Conservation (phyloP, 2,329 filamentous ascomycete species). For the Beauveria caledonica region DNA sequence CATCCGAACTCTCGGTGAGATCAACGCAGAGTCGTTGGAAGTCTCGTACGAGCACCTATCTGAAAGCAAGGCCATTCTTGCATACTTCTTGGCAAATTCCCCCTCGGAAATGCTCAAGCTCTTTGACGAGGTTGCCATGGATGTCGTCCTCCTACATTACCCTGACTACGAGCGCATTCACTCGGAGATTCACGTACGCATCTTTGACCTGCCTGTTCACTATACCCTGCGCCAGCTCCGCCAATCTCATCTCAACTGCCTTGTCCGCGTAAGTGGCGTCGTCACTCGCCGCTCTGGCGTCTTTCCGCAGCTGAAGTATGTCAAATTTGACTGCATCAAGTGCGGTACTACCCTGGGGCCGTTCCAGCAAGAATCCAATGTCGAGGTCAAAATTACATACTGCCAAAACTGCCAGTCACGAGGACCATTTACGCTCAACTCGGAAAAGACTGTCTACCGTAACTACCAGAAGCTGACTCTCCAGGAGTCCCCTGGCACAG, state of each 20-base stretch:
- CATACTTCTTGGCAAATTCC: constrained; percentile 92
- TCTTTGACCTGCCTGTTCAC: constrained; percentile 87
- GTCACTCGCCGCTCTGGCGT: constrained; percentile 91
- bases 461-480: constrained; percentile 98
- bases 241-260: constrained; percentile 90
- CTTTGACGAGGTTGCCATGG: constrained; percentile 94
- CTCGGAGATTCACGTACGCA: constrained; percentile 93
- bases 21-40: constrained; percentile 93
- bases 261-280: constrained; percentile 89
- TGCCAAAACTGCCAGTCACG: constrained; percentile 95
- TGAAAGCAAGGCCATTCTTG: constrained; percentile 83
- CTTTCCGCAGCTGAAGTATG: constrained; percentile 95
- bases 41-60: constrained; percentile 92
- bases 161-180: constrained; percentile 97
- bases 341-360: constrained; percentile 87
- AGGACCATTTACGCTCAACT: constrained; percentile 91
- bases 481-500: constrained; percentile 93
- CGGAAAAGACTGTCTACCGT: constrained; percentile 94
- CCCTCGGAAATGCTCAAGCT: constrained; percentile 92
- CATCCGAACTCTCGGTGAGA: constrained; percentile 89
- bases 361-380: constrained; percentile 94
- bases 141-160: constrained; percentile 91
- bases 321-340: constrained; percentile 95
- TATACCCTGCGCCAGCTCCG: constrained; percentile 93
- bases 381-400: constrained; percentile 92